phyloP scores from a whole-genome alignment of 208 protist genomes.

The Trypanosoma cruzi region DNA sequence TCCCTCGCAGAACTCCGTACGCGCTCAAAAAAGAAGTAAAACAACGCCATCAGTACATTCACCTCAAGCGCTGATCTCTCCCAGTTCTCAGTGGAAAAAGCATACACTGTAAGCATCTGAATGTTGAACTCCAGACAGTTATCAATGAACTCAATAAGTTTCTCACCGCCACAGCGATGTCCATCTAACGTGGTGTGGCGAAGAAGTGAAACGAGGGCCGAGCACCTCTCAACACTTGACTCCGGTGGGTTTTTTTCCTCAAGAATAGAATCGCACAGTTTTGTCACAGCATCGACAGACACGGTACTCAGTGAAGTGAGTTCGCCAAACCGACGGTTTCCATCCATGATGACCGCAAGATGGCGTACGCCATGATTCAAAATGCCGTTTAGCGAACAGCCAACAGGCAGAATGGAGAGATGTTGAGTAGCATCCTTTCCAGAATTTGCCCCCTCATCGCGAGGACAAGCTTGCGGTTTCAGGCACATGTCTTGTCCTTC shows the following conservation, averaged over 20 bases:
- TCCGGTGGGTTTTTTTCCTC: background rate
- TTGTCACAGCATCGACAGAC: constrained; percentile 1
- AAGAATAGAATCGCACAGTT: constrained; percentile 22
- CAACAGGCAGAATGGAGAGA: background rate
- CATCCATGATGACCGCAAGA: constrained; percentile 92
- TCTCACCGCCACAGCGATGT: constrained; percentile 79
- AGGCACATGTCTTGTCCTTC: background rate
- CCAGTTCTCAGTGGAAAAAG: constrained; percentile 93
- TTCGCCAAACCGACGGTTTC: constrained; percentile 80
- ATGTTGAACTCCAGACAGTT: constrained; percentile 68
- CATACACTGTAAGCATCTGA: constrained; percentile 86
- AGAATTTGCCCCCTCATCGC: background rate
- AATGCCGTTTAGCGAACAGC: background rate
- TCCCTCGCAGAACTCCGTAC: constrained; percentile 51
- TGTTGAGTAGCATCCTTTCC: background rate
- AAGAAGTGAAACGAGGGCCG: constrained; percentile 42
- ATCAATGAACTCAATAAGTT: constrained; percentile 75
- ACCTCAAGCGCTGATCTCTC: constrained; percentile 65
- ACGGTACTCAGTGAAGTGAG: background rate
- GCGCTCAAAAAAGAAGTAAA: constrained; percentile 82
- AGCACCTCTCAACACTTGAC: constrained; percentile 31
- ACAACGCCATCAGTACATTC: constrained; percentile 82
- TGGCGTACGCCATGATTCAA: constrained; percentile 59
- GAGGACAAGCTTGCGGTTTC: background rate
- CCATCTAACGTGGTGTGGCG: constrained; percentile 66